phyloP scores from a whole-genome alignment of 2,329 filamentous ascomycete species.

The Alternaria longipes region DNA sequence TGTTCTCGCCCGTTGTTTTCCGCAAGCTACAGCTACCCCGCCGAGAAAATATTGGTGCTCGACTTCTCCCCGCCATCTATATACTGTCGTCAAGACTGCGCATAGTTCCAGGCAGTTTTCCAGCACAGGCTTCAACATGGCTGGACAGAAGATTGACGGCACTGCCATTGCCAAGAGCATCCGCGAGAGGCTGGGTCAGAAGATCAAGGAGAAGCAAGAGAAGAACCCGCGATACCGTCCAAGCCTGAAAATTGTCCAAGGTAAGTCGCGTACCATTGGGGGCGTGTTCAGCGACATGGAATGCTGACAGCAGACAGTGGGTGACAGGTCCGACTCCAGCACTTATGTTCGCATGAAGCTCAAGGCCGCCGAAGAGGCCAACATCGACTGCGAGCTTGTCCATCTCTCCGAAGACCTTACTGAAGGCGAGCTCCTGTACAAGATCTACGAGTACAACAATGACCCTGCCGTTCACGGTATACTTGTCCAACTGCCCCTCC shows the following conservation, averaged over 20 bases:
- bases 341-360: slow-evolving; percentile 99
- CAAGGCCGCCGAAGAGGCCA: slow-evolving; percentile 95
- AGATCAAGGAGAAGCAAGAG: slow-evolving; percentile 84
- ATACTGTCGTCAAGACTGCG: slow-evolving; percentile 25
- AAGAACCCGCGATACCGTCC: slow-evolving; percentile 88
- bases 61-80: slow-evolving; percentile 27
- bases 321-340: slow-evolving; percentile 89
- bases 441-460: slow-evolving; percentile 84
- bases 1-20: slow-evolving; percentile 40
- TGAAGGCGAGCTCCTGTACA: slow-evolving; percentile 85
- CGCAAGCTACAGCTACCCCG: slow-evolving; percentile 44
- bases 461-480: slow-evolving; percentile 88
- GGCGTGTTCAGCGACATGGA: background rate
- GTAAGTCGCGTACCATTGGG: slow-evolving; percentile 58
- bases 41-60: slow-evolving; percentile 38
- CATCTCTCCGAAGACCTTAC: slow-evolving; percentile 83
- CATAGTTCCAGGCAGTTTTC: slow-evolving; percentile 53
- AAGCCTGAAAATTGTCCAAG: slow-evolving; percentile 92
- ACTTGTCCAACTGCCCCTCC: slow-evolving; percentile 90
- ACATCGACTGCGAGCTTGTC: slow-evolving; percentile 86
- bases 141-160: slow-evolving; percentile 91
- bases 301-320: slow-evolving; percentile 66
- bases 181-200: slow-evolving; percentile 78
- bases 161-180: slow-evolving; percentile 93
- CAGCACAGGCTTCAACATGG: slow-evolving; percentile 72